phyloP scores from a whole-genome alignment of 2,329 filamentous ascomycete species.

The Fusarium vanettenii region DNA sequence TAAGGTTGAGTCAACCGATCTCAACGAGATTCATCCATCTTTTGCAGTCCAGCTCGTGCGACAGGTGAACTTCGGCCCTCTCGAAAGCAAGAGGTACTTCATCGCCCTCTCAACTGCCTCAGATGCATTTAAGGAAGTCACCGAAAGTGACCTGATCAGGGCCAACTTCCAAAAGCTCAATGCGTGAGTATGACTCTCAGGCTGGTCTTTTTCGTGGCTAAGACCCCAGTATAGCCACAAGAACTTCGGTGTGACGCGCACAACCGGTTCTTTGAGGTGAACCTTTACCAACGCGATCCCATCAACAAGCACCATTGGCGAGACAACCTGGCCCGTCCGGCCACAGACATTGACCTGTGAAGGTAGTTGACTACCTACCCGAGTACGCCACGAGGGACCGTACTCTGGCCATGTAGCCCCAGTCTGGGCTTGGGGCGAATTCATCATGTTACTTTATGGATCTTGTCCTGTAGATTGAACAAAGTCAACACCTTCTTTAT shows the following conservation, averaged over 20 bases:
- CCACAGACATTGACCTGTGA: constrained; percentile 7
- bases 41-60: constrained; percentile 20
- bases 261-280: constrained; percentile 27
- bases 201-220: not conserved
- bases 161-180: constrained; percentile 25
- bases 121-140: not conserved
- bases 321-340: constrained; percentile 11
- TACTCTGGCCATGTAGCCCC: not conserved
- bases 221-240: constrained; percentile 6
- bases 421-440: not conserved
- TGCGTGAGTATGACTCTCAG: not conserved
- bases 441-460: not conserved
- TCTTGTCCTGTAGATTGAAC: not conserved
- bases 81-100: constrained; percentile 20
- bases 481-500: not conserved
- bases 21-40: not conserved
- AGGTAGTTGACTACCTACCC: not conserved
- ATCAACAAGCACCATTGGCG: constrained; percentile 28
- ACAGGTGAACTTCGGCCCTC: constrained; percentile 22
- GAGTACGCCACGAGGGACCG: not conserved
- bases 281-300: constrained; percentile 21
- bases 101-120: not conserved
- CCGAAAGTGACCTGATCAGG: constrained; percentile 1
- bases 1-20: not conserved
- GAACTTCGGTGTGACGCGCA: constrained; percentile 16